Evolutionary conservation across 2,329 filamentous ascomycete genomes (phyloP).

Genomic region (Fusarium citri): DNA sequence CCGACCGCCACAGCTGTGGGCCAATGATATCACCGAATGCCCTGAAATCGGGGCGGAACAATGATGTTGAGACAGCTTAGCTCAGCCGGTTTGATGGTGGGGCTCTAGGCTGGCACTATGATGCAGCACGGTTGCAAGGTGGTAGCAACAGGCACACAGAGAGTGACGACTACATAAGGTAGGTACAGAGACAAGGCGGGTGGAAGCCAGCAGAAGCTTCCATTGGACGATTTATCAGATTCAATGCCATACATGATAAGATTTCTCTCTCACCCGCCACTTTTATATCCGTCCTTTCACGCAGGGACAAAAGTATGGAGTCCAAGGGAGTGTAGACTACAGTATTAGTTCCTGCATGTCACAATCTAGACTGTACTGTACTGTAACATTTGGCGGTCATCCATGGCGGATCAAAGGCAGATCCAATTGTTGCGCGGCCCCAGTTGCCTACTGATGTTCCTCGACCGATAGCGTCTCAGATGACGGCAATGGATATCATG

Average conservation of each 20-base stretch:
- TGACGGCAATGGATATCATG: conserved; percentile 1
- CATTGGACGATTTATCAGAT: conserved; percentile 10
- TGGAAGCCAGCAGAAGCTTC: conserved; percentile 42
- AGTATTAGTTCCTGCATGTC: conserved; percentile 27
- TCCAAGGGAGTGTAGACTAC: no score
- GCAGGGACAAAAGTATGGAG: background rate
- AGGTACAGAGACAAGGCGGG: conserved; percentile 34
- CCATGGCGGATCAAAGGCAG: conserved; percentile 33
- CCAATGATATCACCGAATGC: conserved; percentile 52
- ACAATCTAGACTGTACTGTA: conserved; percentile 3
- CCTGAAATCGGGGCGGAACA: conserved; percentile 51
- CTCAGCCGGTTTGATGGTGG: conserved; percentile 41
- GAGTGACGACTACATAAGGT: conserved; percentile 42
- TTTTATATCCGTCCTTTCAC: conserved; percentile 8
- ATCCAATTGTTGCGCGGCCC: conserved; percentile 28
- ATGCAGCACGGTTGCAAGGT: conserved; percentile 40
- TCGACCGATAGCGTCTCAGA: conserved; percentile 6
- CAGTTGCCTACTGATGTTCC: conserved; percentile 16
- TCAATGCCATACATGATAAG: background rate
- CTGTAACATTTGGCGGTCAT: conserved; percentile 17
- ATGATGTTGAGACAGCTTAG: conserved; percentile 49
- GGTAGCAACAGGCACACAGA: conserved; percentile 43
- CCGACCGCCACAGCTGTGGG: conserved; percentile 42
- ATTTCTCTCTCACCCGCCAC: conserved; percentile 14
- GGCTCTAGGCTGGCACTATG: conserved; percentile 40